Evolutionary conservation across 805 yeast genomes (phyloP).

Genomic region (Phaffomyces antillensis): DNA sequence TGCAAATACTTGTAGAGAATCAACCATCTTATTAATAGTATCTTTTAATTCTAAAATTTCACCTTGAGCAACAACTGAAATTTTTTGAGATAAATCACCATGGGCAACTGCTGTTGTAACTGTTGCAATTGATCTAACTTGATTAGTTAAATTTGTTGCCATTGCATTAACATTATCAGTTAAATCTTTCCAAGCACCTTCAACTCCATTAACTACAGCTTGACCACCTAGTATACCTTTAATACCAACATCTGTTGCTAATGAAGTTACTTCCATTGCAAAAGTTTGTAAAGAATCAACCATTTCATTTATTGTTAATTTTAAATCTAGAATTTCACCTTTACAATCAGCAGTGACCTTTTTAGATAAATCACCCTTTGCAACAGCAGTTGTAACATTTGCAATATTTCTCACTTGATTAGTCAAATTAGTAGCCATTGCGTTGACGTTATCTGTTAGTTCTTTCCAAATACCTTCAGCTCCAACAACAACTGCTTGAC

Average conservation of each 20-base stretch:
- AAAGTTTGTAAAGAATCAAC: slow-evolving; percentile 85
- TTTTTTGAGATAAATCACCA: slow-evolving; percentile 84
- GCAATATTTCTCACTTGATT: slow-evolving; percentile 88
- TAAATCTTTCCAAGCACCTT: slow-evolving; percentile 86
- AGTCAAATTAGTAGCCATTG: slow-evolving; percentile 87
- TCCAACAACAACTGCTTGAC: slow-evolving; percentile 82
- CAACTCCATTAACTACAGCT: slow-evolving; percentile 85
- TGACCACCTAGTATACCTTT: slow-evolving; percentile 89
- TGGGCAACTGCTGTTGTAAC: slow-evolving; percentile 94
- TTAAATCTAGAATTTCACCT: slow-evolving; percentile 81
- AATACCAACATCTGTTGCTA: slow-evolving; percentile 90
- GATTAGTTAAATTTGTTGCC: slow-evolving; percentile 90
- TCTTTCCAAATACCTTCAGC: slow-evolving; percentile 91
- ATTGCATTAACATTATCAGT: slow-evolving; percentile 87
- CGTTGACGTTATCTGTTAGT: slow-evolving; percentile 82
- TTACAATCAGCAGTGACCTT: slow-evolving; percentile 86
- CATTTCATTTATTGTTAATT: slow-evolving; percentile 84
- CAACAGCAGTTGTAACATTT: slow-evolving; percentile 82
- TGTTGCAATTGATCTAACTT: slow-evolving; percentile 87
- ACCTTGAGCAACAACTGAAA: slow-evolving; percentile 86
- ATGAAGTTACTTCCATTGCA: slow-evolving; percentile 82
- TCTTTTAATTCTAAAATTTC: slow-evolving; percentile 79
- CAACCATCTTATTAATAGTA: slow-evolving; percentile 90
- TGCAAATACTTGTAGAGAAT: slow-evolving; percentile 79
- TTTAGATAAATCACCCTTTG: slow-evolving; percentile 79